Conservation (phyloP, 2,329 filamentous ascomycete genomes). For the Seiridium unicorne region DNA sequence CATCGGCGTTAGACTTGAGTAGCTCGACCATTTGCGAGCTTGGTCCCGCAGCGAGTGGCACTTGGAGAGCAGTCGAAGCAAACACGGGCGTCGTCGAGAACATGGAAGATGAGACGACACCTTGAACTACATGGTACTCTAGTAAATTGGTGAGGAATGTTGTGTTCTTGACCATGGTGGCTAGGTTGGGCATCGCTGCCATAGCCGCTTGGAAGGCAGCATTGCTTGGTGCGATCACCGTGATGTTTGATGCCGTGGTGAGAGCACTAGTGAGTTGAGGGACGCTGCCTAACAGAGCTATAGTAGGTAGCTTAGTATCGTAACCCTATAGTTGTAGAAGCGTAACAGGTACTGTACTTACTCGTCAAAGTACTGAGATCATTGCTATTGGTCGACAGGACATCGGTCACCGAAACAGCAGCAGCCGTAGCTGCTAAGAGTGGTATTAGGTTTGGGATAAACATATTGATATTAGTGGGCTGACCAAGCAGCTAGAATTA, state of each 20-base stretch:
- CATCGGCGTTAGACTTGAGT: not conserved
- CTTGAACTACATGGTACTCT: constrained; percentile 22
- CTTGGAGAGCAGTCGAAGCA: constrained; percentile 30
- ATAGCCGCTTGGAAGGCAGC: constrained; percentile 32
- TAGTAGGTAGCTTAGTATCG: not conserved
- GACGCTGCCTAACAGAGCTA: constrained; percentile 15
- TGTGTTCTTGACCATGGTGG: constrained; percentile 19
- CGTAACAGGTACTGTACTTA: not conserved
- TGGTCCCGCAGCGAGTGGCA: constrained; percentile 22
- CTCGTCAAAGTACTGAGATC: constrained; percentile 11
- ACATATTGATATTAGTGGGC: constrained; percentile 9
- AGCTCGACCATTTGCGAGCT: constrained; percentile 25
- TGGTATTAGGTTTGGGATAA: constrained; percentile 5
- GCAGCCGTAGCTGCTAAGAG: constrained; percentile 1
- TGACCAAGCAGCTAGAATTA: not conserved
- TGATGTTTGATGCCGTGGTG: constrained; percentile 9
- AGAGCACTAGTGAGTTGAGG: constrained; percentile 10
- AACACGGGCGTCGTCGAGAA: constrained; percentile 27
- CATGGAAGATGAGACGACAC: constrained; percentile 15
- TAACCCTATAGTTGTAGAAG: too few relatives aligned
- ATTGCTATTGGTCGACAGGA: constrained; percentile 10
- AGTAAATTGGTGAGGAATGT: constrained; percentile 3
- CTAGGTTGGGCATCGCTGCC: constrained; percentile 23
- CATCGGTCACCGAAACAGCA: constrained; percentile 8
- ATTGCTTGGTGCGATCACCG: constrained; percentile 32